These are phyloP conservation scores for Phialophora tarda DNA, from an alignment of 2,329 filamentous ascomycete species.

Conservation along the genomic window DNA sequence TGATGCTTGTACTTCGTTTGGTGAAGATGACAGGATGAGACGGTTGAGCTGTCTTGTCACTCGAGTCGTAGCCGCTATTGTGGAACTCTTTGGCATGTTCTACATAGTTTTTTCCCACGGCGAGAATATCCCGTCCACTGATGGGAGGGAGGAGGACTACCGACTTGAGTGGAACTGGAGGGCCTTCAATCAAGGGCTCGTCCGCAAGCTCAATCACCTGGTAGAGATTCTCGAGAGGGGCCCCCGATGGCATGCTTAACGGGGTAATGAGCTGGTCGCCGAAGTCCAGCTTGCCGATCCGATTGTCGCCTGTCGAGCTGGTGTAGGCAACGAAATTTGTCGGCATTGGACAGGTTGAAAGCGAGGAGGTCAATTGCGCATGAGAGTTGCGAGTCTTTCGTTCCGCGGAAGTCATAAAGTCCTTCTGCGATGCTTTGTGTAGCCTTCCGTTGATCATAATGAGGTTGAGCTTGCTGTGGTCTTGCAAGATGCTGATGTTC, in stretches of 20 bases:
- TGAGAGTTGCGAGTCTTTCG: neutral
- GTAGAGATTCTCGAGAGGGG: constrained; percentile 54
- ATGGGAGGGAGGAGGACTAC: constrained; percentile 47
- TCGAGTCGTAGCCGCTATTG: constrained; percentile 56
- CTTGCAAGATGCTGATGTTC: constrained; percentile 51
- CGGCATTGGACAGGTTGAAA: neutral
- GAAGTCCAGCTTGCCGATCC: constrained; percentile 52
- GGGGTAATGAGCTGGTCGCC: constrained; percentile 49
- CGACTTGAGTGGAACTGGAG: constrained; percentile 46
- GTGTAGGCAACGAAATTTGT: constrained; percentile 20
- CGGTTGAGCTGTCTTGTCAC: constrained; percentile 39
- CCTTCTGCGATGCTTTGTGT: constrained; percentile 46
- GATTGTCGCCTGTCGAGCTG: constrained; percentile 25
- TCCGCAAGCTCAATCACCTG: constrained; percentile 51
- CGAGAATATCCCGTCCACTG: constrained; percentile 36
- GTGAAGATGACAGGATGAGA: constrained; percentile 39
- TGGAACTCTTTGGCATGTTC: constrained; percentile 66
- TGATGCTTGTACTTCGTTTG: constrained; percentile 54
- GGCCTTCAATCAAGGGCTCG: constrained; percentile 42
- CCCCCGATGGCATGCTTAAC: constrained; percentile 55
- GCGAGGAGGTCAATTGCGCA: neutral
- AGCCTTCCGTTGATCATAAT: constrained; percentile 57
- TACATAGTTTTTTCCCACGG: constrained; percentile 56
- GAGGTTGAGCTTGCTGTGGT: constrained; percentile 51
- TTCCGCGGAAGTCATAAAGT: constrained; percentile 25